phyloP scores from a whole-genome alignment of 768 basidiomycete genomes.

The Leccinum fibrillosum region DNA sequence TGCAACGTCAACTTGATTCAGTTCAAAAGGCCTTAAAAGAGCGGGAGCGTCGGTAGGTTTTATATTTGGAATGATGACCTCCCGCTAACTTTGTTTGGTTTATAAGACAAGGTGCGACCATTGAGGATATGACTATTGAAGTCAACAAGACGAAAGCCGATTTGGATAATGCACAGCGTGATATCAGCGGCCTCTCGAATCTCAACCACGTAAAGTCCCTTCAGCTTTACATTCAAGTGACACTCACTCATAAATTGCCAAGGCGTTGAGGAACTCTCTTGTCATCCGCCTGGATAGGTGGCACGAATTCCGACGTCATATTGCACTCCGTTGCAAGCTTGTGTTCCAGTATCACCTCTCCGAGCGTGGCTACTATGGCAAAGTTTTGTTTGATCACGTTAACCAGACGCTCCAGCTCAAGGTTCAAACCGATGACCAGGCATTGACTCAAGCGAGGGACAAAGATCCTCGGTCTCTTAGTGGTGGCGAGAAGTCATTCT shows the following conservation, averaged over 20 bases:
- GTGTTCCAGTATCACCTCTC: conserved; percentile 81
- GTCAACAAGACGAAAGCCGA: conserved; percentile 61
- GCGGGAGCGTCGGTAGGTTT: conserved; percentile 56
- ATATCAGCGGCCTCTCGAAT: conserved; percentile 58
- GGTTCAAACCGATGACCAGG: conserved; percentile 82
- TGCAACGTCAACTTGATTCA: conserved; percentile 61
- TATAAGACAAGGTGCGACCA: conserved; percentile 66
- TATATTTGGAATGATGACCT: not conserved
- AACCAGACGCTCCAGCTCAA: conserved; percentile 61
- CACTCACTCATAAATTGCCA: conserved; percentile 8
- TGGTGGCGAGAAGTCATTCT: conserved; percentile 96
- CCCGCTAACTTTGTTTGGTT: conserved; percentile 3
- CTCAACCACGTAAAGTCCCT: conserved; percentile 59
- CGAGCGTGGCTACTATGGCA: conserved; percentile 86
- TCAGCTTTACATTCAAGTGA: not conserved
- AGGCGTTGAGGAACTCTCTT: conserved; percentile 71
- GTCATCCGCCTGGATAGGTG: conserved; percentile 66
- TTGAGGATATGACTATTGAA: conserved; percentile 74
- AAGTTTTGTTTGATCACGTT: conserved; percentile 82
- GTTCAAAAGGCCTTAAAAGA: conserved; percentile 63
- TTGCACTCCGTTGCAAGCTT: conserved; percentile 82
- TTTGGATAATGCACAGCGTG: conserved; percentile 56
- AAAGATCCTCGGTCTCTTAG: conserved; percentile 86
- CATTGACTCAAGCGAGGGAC: conserved; percentile 61
- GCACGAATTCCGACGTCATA: conserved; percentile 86